Evolutionary conservation across 192 early-diverging fungal species (phyloP).

Genomic region (Dissophora ornata): DNA sequence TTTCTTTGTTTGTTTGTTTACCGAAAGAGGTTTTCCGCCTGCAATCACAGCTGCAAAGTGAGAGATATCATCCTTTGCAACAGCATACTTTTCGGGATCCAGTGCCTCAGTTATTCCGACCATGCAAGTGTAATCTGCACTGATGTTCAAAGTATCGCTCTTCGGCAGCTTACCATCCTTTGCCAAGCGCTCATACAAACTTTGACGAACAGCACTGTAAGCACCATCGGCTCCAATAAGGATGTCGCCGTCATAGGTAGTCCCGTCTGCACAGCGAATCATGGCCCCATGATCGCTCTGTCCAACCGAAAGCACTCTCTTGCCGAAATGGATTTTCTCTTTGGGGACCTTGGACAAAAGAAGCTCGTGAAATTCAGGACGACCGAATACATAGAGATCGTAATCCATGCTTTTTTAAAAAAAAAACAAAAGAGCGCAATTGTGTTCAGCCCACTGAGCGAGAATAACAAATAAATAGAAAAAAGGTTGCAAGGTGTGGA

Average conservation of each 20-base stretch:
- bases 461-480: too few relatives aligned
- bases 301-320: slow-evolving; percentile 20
- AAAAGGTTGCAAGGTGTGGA: too few relatives aligned
- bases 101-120: slow-evolving; percentile 22
- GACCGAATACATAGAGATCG: slow-evolving; percentile 1
- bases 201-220: slow-evolving; percentile 40
- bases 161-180: slow-evolving; percentile 6
- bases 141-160: slow-evolving; percentile 11
- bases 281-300: slow-evolving; percentile 22
- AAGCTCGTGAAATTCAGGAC: slow-evolving; percentile 14
- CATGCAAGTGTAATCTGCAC: slow-evolving; percentile 4
- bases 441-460: not conserved
- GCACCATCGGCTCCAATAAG: slow-evolving; percentile 53
- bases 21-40: slow-evolving; percentile 12
- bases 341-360: slow-evolving; percentile 12
- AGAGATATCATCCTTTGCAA: not conserved
- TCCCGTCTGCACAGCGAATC: slow-evolving; percentile 35
- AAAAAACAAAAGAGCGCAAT: not conserved
- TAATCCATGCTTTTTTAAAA: not conserved
- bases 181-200: slow-evolving; percentile 15
- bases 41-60: slow-evolving; percentile 13
- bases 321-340: slow-evolving; percentile 12
- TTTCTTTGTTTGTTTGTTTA: not conserved
- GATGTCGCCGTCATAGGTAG: slow-evolving; percentile 32
- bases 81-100: slow-evolving; percentile 20